Evolutionary conservation across 2,329 filamentous ascomycete species (phyloP).

Genomic region (Fusarium marasasianum): DNA sequence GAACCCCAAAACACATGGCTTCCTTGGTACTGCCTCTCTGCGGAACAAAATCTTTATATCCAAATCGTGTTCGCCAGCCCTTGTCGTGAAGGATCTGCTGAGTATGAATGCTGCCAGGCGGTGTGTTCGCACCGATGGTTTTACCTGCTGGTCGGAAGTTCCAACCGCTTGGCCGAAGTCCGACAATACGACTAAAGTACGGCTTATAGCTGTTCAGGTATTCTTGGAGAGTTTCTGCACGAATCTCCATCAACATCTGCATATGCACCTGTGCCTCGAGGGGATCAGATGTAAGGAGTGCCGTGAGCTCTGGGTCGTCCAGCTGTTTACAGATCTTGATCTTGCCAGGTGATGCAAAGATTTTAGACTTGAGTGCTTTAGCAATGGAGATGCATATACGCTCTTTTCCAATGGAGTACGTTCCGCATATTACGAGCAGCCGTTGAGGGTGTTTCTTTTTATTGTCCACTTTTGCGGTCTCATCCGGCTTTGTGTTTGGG

Average conservation of each 20-base stretch:
- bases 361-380: conserved; percentile 83
- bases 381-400: conserved; percentile 94
- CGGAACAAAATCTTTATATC: conserved; percentile 75
- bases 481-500: conserved; percentile 47
- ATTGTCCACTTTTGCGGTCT: conserved; percentile 43
- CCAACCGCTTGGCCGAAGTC: conserved; percentile 94
- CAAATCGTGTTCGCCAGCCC: conserved; percentile 81
- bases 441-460: conserved; percentile 57
- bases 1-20: conserved; percentile 90
- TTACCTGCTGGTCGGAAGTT: conserved; percentile 78
- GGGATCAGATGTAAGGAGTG: conserved; percentile 81
- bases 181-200: conserved; percentile 86
- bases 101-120: conserved; percentile 60
- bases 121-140: conserved; percentile 63
- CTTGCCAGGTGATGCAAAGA: conserved; percentile 86
- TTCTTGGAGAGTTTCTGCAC: conserved; percentile 88
- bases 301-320: conserved; percentile 82
- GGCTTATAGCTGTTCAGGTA: conserved; percentile 84
- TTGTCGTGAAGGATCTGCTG: conserved; percentile 64
- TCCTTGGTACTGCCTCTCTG: conserved; percentile 86
- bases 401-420: conserved; percentile 98
- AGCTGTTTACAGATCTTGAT: conserved; percentile 85
- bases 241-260: conserved; percentile 95
- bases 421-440: conserved; percentile 91
- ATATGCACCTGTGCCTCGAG: conserved; percentile 94